Evolutionary conservation across 2,329 filamentous ascomycete species (phyloP).

Genomic region (Trichoderma cornu-damae): DNA sequence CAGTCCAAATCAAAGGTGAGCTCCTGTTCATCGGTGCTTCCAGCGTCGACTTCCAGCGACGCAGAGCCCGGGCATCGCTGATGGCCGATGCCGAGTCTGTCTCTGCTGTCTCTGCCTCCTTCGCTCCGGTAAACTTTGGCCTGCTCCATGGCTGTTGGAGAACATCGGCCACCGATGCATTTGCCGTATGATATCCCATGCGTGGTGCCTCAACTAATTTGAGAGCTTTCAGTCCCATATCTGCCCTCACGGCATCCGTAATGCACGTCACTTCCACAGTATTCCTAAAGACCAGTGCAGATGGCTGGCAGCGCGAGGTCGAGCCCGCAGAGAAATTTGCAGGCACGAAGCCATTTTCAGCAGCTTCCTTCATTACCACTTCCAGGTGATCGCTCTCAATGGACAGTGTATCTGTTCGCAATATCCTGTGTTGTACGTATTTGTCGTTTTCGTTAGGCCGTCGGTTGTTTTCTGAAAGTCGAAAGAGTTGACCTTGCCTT

Average conservation of each 20-base stretch:
- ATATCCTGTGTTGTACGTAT: background rate
- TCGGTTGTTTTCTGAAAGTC: background rate
- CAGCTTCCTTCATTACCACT: background rate
- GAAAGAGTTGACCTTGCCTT: background rate
- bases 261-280: background rate
- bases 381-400: background rate
- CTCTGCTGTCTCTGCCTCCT: background rate
- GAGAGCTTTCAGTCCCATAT: background rate
- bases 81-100: background rate
- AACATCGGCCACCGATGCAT: constrained; percentile 21
- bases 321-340: background rate
- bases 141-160: constrained; percentile 25
- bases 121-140: constrained; percentile 14
- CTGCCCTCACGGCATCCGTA: background rate
- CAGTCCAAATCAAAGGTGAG: background rate
- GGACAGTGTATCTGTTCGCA: background rate
- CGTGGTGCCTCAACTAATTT: background rate
- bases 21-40: background rate
- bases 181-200: constrained; percentile 18
- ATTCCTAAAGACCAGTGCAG: background rate
- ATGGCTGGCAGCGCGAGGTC: background rate
- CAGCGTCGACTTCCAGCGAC: constrained; percentile 16
- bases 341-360: background rate
- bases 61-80: background rate
- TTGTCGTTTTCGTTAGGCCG: background rate